Conservation (phyloP, 2,329 filamentous ascomycete species). For the Colletotrichum tanaceti region DNA sequence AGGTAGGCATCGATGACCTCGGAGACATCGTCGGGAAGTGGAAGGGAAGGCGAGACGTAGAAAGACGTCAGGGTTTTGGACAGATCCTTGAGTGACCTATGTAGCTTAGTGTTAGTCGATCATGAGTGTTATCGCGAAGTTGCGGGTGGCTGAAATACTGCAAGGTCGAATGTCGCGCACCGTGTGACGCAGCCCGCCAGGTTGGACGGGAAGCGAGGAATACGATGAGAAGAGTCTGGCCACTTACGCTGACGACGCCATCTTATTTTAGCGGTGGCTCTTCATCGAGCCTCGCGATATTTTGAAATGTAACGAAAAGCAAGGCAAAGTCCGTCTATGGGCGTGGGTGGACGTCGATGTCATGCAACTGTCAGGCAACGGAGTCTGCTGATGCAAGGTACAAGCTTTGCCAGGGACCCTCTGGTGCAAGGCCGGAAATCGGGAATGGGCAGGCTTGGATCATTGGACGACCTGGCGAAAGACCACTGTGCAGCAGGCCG, state of each 20-base stretch:
- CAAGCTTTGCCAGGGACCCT: constrained; percentile 38
- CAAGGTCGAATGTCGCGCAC: constrained; percentile 35
- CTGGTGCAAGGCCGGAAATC: constrained; percentile 28
- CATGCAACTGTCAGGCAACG: constrained; percentile 40
- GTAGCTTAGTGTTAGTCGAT: constrained; percentile 13
- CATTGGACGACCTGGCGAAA: constrained; percentile 19
- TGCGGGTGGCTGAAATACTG: constrained; percentile 8
- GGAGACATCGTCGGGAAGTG: constrained; percentile 74
- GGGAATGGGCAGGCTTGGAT: constrained; percentile 33
- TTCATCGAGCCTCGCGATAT: constrained; percentile 37
- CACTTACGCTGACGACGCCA: constrained; percentile 48
- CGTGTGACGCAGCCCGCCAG: constrained; percentile 14
- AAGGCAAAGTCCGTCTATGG: constrained; percentile 20
- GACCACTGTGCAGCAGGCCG: constrained; percentile 14
- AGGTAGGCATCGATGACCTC: constrained; percentile 74
- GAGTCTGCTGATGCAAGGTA: constrained; percentile 41
- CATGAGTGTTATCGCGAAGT: constrained; percentile 10
- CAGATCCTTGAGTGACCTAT: constrained; percentile 70
- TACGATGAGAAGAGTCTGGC: constrained; percentile 14
- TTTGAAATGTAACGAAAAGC: constrained; percentile 21
- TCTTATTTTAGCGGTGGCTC: constrained; percentile 35
- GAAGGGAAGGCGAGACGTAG: constrained; percentile 60
- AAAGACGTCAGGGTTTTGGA: constrained; percentile 66
- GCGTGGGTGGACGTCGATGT: constrained; percentile 23
- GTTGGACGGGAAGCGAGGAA: not conserved